Base-by-base conservation (phyloP, 305 asterid genomes). In the Euphrasia arctica region DNA sequence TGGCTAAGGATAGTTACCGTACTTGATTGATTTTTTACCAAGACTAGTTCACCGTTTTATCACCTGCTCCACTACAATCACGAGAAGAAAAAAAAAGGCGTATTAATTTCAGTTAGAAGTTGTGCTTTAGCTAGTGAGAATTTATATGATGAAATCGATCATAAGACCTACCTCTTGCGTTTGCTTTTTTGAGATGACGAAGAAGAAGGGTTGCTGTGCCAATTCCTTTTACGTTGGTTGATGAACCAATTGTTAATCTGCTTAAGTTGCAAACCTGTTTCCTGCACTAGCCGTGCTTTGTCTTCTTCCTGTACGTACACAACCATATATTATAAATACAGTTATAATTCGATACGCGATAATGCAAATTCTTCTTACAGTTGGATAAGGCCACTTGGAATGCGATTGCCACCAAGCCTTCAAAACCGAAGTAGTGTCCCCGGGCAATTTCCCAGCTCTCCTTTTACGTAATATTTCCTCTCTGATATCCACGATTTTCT, bases 361-460 rank as follows among this genome's bases (percentile, higher is more conserved):
- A 15, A 51, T 51, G 22, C 3, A 22, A 51, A 4, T 5, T 1
- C 28, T 34, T 56, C 80, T 77, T 74, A 92, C 98, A 0, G 98
- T 92, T 58, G 98, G 98, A 74, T 92, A 92, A 73, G 98, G 98
- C 98, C 98, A 91, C 66, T 91, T 91, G 73, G 96, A 78, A 76
- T 91, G 98, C 10, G 94, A 79, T 60, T 90, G 95, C 99, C 99
- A 93, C 99, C 99, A 93, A 67, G 95, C 81, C 72, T 93, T 93
- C 74, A 93, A 76, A 61, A 90, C 81, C 3, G 91, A 84, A 0
- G 99, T 93, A 6, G 99, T 93, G 34, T 90, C 97, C 3, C 99
- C 96, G 0, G 99, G 99, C 54, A 93, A 81, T 65, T 93, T 93
- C 67, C 98, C 98, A 0, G 98, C 98, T 80, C 98, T 73, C 65